Conservation (phyloP, 495 filamentous ascomycete species). For the Rusavskia elegans region DNA sequence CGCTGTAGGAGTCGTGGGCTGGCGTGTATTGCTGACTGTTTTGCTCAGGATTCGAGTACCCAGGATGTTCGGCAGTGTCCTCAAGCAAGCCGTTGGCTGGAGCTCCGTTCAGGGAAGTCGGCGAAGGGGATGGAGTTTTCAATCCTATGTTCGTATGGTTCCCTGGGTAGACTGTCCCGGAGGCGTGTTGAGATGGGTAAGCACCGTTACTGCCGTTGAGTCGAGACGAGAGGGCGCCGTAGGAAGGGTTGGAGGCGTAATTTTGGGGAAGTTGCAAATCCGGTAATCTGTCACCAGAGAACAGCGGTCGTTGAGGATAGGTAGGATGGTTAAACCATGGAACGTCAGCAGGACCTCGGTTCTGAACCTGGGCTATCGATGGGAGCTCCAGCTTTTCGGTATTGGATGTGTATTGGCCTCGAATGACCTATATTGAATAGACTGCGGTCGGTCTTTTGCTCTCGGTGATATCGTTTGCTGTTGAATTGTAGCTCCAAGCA, state of each 20-base stretch:
- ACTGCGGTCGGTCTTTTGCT: too few relatives aligned
- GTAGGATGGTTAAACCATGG: slow-evolving; percentile 56
- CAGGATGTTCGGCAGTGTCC: slow-evolving; percentile 7
- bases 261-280: slow-evolving; percentile 56
- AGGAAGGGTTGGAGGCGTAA: slow-evolving; percentile 37
- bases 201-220: slow-evolving; percentile 26
- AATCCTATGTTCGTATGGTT: slow-evolving; percentile 10
- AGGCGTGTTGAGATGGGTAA: slow-evolving; percentile 21
- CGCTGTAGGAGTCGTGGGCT: not conserved
- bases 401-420: slow-evolving; percentile 29
- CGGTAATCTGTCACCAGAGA: slow-evolving; percentile 62
- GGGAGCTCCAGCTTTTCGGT: slow-evolving; percentile 99
- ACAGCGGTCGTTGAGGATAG: slow-evolving; percentile 49
- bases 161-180: not conserved
- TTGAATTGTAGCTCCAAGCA: too few relatives aligned
- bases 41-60: slow-evolving; percentile 5
- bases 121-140: slow-evolving; percentile 27
- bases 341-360: slow-evolving; percentile 71
- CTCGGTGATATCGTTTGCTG: too few relatives aligned
- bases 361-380: slow-evolving; percentile 77
- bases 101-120: slow-evolving; percentile 19
- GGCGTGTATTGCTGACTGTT: slow-evolving; percentile 4
- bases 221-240: slow-evolving; percentile 55
- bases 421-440: slow-evolving; percentile 10
- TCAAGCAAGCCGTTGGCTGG: slow-evolving; percentile 8